These are phyloP conservation scores for Solanum rostratum DNA, from an alignment of 257 asterid species.

Conservation along the genomic window DNA sequence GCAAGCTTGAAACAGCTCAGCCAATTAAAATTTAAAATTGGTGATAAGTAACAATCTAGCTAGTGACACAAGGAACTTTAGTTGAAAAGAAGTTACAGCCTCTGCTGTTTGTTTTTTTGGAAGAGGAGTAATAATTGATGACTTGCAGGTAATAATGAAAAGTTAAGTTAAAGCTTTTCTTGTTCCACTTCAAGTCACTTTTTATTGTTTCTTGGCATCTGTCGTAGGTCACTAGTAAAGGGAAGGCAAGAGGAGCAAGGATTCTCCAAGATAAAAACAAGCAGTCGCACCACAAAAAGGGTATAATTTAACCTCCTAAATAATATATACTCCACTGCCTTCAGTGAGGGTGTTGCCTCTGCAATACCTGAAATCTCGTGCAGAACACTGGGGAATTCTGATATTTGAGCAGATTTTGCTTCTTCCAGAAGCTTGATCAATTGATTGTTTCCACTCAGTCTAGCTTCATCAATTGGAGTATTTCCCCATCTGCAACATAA, in stretches of 20 bases:
- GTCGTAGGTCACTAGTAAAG: not conserved
- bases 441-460: conserved; percentile 60
- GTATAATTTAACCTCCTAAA: not conserved
- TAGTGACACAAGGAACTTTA: not conserved
- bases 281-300: not conserved
- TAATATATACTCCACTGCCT: not conserved
- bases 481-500: conserved; percentile 64
- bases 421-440: conserved; percentile 58
- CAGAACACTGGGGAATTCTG: conserved; percentile 20
- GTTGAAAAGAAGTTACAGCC: not conserved
- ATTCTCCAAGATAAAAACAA: not conserved
- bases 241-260: not conserved
- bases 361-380: conserved; percentile 43
- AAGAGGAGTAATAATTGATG: not conserved
- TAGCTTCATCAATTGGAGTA: conserved; percentile 74
- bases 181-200: not conserved
- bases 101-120: not conserved
- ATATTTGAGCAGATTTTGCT: conserved; percentile 45
- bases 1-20: not conserved
- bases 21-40: not conserved
- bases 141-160: not conserved
- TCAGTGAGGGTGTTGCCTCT: not conserved
- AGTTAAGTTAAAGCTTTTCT: not conserved
- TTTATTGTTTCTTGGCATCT: not conserved
- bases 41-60: not conserved